phyloP scores from a whole-genome alignment of 2,329 filamentous ascomycete species.

The Seiridium unicorne region DNA sequence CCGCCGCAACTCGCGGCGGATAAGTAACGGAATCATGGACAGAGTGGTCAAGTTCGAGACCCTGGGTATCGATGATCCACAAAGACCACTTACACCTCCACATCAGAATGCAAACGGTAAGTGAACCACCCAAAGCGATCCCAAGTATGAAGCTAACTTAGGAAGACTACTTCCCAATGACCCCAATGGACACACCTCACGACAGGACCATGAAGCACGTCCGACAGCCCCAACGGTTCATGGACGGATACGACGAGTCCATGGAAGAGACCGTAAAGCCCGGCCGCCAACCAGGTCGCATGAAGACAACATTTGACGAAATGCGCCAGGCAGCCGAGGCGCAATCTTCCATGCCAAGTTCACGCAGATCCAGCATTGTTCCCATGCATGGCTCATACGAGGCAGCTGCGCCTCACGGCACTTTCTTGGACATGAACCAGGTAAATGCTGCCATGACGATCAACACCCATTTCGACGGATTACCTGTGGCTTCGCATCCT shows the following conservation, averaged over 20 bases:
- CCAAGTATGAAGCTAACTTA: conserved; percentile 15
- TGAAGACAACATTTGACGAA: conserved; percentile 56
- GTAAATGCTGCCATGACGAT: conserved; percentile 35
- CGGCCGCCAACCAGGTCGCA: conserved; percentile 36
- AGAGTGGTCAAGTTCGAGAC: conserved; percentile 59
- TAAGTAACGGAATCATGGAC: conserved; percentile 62
- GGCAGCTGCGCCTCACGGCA: conserved; percentile 52
- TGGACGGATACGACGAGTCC: conserved; percentile 62
- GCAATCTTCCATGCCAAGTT: conserved; percentile 49
- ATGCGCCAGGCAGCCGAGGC: conserved; percentile 57
- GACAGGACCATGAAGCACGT: conserved; percentile 42
- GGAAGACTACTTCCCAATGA: conserved; percentile 63
- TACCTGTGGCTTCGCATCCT: conserved; percentile 32
- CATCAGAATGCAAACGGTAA: conserved; percentile 59
- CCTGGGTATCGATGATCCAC: conserved; percentile 40
- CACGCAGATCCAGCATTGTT: conserved; percentile 51
- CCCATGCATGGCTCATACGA: conserved; percentile 31
- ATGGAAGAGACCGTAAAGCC: conserved; percentile 68
- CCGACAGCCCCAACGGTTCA: conserved; percentile 47
- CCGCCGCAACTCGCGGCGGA: conserved; percentile 43
- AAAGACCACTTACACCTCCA: conserved; percentile 61
- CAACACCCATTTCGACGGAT: conserved; percentile 37
- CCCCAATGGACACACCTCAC: conserved; percentile 64
- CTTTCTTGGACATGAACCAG: conserved; percentile 49
- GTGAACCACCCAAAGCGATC: conserved; percentile 20